phyloP scores from a whole-genome alignment of 2,329 filamentous ascomycete species.

The Purpureocillium lavendulum region DNA sequence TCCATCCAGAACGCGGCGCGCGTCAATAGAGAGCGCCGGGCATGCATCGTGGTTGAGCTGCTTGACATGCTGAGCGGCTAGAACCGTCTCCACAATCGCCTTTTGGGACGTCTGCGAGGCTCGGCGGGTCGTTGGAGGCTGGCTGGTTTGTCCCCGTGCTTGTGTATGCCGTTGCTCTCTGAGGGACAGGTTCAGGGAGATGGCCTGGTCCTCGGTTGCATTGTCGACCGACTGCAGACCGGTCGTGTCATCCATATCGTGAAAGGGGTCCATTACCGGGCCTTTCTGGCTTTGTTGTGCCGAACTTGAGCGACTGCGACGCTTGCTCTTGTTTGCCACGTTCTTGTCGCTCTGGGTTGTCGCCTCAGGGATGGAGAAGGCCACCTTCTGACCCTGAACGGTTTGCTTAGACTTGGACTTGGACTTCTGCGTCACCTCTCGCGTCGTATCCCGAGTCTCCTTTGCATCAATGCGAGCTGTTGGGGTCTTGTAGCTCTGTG shows the following conservation, averaged over 20 bases:
- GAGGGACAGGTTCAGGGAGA: slow-evolving; percentile 21
- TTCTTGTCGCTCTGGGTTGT: slow-evolving; percentile 18
- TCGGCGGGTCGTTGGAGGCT: slow-evolving; percentile 16
- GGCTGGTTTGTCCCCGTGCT: slow-evolving; percentile 10
- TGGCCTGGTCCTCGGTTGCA: slow-evolving; percentile 23
- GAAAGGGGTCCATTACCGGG: slow-evolving; percentile 13
- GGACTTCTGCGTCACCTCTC: slow-evolving; percentile 17
- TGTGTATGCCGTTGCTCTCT: slow-evolving; percentile 8
- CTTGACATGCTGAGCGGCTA: slow-evolving; percentile 14
- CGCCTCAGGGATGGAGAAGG: slow-evolving; percentile 31
- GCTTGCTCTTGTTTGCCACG: slow-evolving; percentile 34
- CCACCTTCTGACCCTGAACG: slow-evolving; percentile 26
- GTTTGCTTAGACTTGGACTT: slow-evolving; percentile 17
- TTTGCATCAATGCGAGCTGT: slow-evolving; percentile 19
- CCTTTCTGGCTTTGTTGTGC: background rate
- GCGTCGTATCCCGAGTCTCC: slow-evolving; percentile 11
- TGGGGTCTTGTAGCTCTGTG: slow-evolving; percentile 20
- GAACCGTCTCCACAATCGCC: slow-evolving; percentile 12
- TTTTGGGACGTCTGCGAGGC: slow-evolving; percentile 17
- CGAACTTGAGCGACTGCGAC: slow-evolving; percentile 13
- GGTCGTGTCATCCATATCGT: slow-evolving; percentile 26
- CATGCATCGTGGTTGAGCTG: slow-evolving; percentile 22
- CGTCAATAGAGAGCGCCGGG: slow-evolving; percentile 41
- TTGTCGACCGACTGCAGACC: slow-evolving; percentile 24
- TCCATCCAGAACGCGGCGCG: slow-evolving; percentile 42